Conservation (phyloP, 352 stramenopile genomes). For the Globisporangium barbulae region DNA sequence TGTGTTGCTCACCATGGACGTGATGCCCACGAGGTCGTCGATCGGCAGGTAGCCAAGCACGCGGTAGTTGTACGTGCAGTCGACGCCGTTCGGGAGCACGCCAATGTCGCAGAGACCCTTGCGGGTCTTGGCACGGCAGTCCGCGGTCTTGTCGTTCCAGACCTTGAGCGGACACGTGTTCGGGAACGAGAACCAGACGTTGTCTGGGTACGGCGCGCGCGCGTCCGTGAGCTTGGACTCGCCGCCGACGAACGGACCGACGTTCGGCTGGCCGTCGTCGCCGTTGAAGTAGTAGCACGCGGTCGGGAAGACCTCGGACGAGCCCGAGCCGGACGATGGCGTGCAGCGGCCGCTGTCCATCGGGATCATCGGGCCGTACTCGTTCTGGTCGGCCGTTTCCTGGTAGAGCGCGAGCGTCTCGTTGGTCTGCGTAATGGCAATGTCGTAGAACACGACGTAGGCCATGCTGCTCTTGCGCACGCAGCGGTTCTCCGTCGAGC, state of each 20-base stretch:
- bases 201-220: conserved; percentile 42
- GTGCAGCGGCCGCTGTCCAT: conserved; percentile 71
- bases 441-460: conserved; percentile 77
- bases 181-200: conserved; percentile 69
- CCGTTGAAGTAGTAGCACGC: conserved; percentile 71
- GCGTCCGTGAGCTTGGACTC: conserved; percentile 33
- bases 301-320: conserved; percentile 33
- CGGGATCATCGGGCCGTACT: conserved; percentile 64
- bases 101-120: conserved; percentile 52
- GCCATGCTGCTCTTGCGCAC: conserved; percentile 51
- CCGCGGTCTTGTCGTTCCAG: conserved; percentile 45
- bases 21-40: conserved; percentile 77
- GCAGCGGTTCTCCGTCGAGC: conserved; percentile 51
- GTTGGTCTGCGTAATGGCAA: conserved; percentile 75
- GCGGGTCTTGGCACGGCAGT: conserved; percentile 42
- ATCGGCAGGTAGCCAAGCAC: conserved; percentile 64
- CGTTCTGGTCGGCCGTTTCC: conserved; percentile 43
- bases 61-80: conserved; percentile 61
- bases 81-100: conserved; percentile 53
- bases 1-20: conserved; percentile 49
- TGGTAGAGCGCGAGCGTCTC: conserved; percentile 70
- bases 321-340: conserved; percentile 24
- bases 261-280: conserved; percentile 46
- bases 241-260: conserved; percentile 64
- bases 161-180: conserved; percentile 55